Evolutionary conservation across 495 filamentous ascomycete genomes (phyloP), one percentile per base, ranked within the genome.

Genomic region (Sabuloglossum arenarium): DNA sequence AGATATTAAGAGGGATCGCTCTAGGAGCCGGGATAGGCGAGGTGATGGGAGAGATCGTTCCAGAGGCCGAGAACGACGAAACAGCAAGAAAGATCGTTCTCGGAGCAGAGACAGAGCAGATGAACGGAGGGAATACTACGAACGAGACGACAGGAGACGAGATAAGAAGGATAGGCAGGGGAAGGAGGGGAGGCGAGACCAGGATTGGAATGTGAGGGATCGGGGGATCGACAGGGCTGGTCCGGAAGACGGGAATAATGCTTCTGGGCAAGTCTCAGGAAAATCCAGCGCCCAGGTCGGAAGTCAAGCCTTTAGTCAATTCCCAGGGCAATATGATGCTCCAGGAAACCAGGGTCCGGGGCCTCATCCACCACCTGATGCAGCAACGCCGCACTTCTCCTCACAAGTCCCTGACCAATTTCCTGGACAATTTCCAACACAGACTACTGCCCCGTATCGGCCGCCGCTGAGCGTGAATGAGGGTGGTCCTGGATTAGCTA

Each of bases 401-500:
- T 59, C 28, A 52, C 31, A 27, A 56, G 32, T 42, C 59, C 29
- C 52, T 64, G 32, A 71, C 74, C 54, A 78, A 81, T 57, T 81
- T 80, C 59, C 79, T 76, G 16, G 78, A 75, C 31, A 77, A 81
- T 71, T 78, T 55, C 73, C 77, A 5, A 46, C 63, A 8, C 56
- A 63, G 16, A 67, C 62, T 30, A 58, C 77, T 10, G 62, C 68
- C 27, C 74, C 75, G 27, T 79, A 75, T 58, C 69, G 66, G 52
- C 76, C 75, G n/a, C 69, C 69, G n/a, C 69, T 77, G 42, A 70
- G 70, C 54, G 68, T 67, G 5, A 59, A 54, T 24, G 62, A 64
- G 59, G 61, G 66, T 30, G 59, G 67, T 55, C 64, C 67, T 46
- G 80, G 80, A 28, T 71, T 73, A n/a, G 80, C 80, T 1, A 76